These are phyloP conservation scores for Cladophialophora immunda DNA, from an alignment of 2,329 filamentous ascomycete genomes.

Conservation along the genomic window DNA sequence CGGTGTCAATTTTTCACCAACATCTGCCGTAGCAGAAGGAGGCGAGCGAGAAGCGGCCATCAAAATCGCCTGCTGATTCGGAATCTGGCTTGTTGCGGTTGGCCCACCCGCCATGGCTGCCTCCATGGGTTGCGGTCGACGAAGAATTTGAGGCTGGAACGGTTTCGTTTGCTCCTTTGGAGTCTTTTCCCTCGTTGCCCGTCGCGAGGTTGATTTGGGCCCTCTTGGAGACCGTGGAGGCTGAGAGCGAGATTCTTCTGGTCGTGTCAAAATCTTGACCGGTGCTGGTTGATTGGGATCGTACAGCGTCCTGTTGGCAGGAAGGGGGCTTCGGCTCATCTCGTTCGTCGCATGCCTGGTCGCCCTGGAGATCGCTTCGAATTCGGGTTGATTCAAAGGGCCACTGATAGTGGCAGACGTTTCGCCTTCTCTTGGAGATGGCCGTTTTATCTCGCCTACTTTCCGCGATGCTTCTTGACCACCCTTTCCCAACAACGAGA, in stretches of 20 bases:
- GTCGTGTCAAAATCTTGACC: constrained; percentile 41
- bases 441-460: constrained; percentile 32
- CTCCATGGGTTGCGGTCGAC: constrained; percentile 55
- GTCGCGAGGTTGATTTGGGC: constrained; percentile 27
- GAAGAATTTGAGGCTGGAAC: constrained; percentile 64
- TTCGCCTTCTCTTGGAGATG: constrained; percentile 36
- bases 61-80: constrained; percentile 4
- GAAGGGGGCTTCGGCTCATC: constrained; percentile 35
- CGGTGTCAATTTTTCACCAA: constrained; percentile 29
- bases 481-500: constrained; percentile 32
- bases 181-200: constrained; percentile 26
- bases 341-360: constrained; percentile 27
- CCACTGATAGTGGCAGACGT: constrained; percentile 52
- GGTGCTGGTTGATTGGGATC: constrained; percentile 40
- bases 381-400: constrained; percentile 51
- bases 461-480: constrained; percentile 26
- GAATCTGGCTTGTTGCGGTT: constrained; percentile 29
- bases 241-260: constrained; percentile 34
- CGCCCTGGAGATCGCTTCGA: constrained; percentile 44
- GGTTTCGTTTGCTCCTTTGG: constrained; percentile 48
- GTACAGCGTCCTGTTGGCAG: constrained; percentile 36
- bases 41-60: constrained; percentile 15
- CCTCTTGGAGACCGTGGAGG: constrained; percentile 32
- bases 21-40: background rate
- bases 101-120: constrained; percentile 25